phyloP scores from a whole-genome alignment of 441 rosid genomes.

The Arabidopsis lyrata region DNA sequence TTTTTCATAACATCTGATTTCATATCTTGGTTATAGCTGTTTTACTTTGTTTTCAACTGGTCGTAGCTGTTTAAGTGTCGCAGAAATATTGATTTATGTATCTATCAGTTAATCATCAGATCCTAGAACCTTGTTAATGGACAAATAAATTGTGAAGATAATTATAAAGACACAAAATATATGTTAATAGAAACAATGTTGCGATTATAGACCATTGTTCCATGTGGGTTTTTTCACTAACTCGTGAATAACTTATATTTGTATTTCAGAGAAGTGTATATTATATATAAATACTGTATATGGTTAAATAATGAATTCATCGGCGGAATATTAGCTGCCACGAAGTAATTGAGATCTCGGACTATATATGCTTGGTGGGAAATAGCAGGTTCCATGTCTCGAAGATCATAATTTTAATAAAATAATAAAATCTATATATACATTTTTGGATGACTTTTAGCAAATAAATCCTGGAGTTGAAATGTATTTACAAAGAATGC shows the following conservation, averaged over 20 bases:
- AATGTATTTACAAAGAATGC: no score
- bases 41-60: no score
- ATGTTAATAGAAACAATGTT: not conserved
- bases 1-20: not conserved
- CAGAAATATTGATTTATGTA: not conserved
- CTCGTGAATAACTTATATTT: slow-evolving; percentile 3
- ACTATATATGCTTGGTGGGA: slow-evolving; percentile 28
- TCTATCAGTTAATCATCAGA: not conserved
- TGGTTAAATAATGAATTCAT: not conserved
- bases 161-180: not conserved
- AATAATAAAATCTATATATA: no score
- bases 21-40: not conserved
- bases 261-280: not conserved
- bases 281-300: not conserved
- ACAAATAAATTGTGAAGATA: not conserved
- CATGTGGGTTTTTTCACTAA: not conserved
- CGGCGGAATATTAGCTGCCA: slow-evolving; percentile 43
- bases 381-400: slow-evolving; percentile 44
- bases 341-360: slow-evolving; percentile 36
- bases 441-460: no score
- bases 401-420: slow-evolving; percentile 12
- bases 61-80: not conserved
- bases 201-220: slow-evolving; percentile 3
- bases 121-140: slow-evolving; percentile 1
- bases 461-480: no score